Evolutionary conservation across 257 asterid genomes (phyloP), one percentile per base, ranked within the genome.

Genomic region (Ligustrum vulgare): DNA sequence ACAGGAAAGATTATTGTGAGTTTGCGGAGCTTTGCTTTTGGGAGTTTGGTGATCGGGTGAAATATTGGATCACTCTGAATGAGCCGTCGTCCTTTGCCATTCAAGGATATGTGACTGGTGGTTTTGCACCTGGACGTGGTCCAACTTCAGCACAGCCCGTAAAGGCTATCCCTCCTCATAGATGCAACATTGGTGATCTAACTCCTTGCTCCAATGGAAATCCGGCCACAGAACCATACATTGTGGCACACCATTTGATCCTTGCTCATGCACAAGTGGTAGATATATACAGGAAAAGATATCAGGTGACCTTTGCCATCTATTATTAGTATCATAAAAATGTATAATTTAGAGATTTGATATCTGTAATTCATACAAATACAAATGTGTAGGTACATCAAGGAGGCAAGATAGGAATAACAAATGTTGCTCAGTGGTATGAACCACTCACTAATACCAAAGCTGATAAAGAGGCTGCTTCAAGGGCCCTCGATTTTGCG

Each of bases 341-440:
- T 39, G 1, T 39, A 9, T 2, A 39, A 39, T 10, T 4, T 0
- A 39, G 47, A 39, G 3, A 39, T 39, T 39, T 2, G 1, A 13
- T 39, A 39, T 39, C 12, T 11, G 2, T 37, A 20, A 2, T 18
- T 33, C 32, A 45, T 12, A 13, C 54, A 23, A 56, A 49, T 23
- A 36, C 16, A 2, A 7, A 9, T 37, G 15, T 69, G 13, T 70
- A 86, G 89, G 84, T 51, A 70, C 60, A 47, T 67, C 93, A 88
- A 78, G 80, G 80, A 66, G 91, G 93, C 10, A 80, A 84, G 74
- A 86, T 86, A 9, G 89, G 93, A 16, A 83, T 88, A 0, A 81
- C 86, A 23, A 58, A 86, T 2, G 81, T 82, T 49, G 72, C 83
- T 33, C 81, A 84, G 51, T 88, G 93, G 93, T 82, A 67, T 68